Percentiles rank a stretch among this genome's conserved stretches.
These are phyloP conservation scores for Saccharomyces pastorianus DNA, from an alignment of 1,139 yeast species.

Conservation along the genomic window DNA sequence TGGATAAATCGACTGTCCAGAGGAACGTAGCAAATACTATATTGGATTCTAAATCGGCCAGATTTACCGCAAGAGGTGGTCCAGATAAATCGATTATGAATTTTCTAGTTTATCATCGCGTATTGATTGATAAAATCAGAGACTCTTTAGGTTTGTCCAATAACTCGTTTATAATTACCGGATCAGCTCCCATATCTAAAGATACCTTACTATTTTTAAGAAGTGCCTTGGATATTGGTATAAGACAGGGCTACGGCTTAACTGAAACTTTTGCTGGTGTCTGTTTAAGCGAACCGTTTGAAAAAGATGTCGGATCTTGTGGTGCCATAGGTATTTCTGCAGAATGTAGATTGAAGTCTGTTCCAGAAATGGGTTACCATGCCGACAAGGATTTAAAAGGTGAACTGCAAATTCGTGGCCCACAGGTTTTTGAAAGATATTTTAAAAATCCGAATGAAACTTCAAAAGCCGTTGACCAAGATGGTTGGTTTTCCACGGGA, in stretches of 20 bases:
- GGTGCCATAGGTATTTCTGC: conserved; percentile 48
- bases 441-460: conserved; percentile 52
- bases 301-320: conserved; percentile 51
- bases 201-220: conserved; percentile 54
- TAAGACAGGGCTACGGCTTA: conserved; percentile 69
- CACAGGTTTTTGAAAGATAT: conserved; percentile 55
- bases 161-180: conserved; percentile 41
- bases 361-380: conserved; percentile 60
- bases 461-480: conserved; percentile 44
- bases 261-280: conserved; percentile 70
- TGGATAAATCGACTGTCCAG: conserved; percentile 26
- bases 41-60: conserved; percentile 34
- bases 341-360: conserved; percentile 55
- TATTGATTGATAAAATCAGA: conserved; percentile 46
- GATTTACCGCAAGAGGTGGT: conserved; percentile 34
- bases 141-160: conserved; percentile 51
- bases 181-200: conserved; percentile 68
- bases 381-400: conserved; percentile 43
- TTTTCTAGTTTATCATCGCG: conserved; percentile 36
- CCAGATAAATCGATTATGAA: conserved; percentile 30
- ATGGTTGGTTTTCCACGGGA: conserved; percentile 75
- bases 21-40: conserved; percentile 33
- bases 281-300: conserved; percentile 37
- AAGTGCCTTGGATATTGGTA: conserved; percentile 51
- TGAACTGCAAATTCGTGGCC: conserved; percentile 61